Conservation (phyloP, 2,329 filamentous ascomycete genomes). For the Blastomyces parvus region DNA sequence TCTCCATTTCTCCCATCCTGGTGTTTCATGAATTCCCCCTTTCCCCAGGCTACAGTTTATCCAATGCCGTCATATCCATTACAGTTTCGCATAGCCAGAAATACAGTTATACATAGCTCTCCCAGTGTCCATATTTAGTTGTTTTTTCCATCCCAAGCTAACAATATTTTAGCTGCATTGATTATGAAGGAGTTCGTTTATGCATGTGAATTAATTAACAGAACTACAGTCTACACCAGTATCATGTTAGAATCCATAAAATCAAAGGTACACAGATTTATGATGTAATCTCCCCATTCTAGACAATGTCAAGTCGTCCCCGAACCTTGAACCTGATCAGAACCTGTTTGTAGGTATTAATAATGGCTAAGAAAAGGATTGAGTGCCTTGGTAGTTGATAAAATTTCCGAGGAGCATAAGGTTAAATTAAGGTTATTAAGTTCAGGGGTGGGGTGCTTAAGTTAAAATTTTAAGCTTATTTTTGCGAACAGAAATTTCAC, state of each 20-base stretch:
- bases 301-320: neutral
- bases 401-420: neutral
- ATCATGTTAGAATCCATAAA: neutral
- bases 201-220: neutral
- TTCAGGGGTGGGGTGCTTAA: neutral
- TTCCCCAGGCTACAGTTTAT: no score
- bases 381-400: neutral
- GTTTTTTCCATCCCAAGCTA: no score
- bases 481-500: neutral
- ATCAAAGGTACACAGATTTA: neutral
- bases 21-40: neutral
- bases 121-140: neutral
- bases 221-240: neutral
- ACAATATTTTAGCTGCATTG: neutral
- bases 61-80: neutral
- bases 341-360: neutral
- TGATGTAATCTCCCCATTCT: neutral
- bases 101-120: neutral
- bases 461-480: neutral
- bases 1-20: neutral
- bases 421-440: neutral
- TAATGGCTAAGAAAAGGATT: neutral
- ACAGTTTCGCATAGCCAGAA: slow-evolving; percentile 1
- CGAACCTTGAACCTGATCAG: neutral
- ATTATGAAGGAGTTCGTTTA: neutral